Percentiles rank a stretch among this genome's conserved stretches.
phyloP scores from a whole-genome alignment of 208 protist species.

The Wallacemonas rigidus region DNA sequence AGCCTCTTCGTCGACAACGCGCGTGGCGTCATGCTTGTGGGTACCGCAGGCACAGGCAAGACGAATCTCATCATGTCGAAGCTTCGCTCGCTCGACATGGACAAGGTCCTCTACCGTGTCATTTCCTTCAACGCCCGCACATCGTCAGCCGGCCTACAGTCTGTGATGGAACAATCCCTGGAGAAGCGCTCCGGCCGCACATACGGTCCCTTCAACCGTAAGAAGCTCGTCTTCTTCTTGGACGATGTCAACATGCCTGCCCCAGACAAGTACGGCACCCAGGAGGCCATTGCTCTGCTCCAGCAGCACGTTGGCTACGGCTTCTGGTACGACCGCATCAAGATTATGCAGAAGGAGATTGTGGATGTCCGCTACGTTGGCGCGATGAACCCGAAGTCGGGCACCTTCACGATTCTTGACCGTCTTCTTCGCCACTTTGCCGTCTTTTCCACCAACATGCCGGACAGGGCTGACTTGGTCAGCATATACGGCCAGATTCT shows the following conservation, averaged over 20 bases:
- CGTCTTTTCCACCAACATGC: conserved; percentile 96
- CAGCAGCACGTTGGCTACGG: conserved; percentile 98
- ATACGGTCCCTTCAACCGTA: conserved; percentile 96
- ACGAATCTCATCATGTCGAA: conserved; percentile 97
- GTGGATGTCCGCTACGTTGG: conserved; percentile 95
- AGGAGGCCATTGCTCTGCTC: conserved; percentile 96
- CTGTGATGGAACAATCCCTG: conserved; percentile 96
- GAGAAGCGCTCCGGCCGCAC: conserved; percentile 97
- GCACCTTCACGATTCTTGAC: conserved; percentile 97
- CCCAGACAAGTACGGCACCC: conserved; percentile 98
- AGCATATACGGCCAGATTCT: conserved; percentile 97
- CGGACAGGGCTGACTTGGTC: conserved; percentile 86
- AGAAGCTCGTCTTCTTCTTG: conserved; percentile 97
- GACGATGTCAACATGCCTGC: conserved; percentile 99
- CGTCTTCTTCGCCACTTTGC: conserved; percentile 97
- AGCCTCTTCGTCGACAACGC: conserved; percentile 93
- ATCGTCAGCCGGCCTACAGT: conserved; percentile 92
- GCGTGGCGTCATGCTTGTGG: conserved; percentile 96
- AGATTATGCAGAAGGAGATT: conserved; percentile 96
- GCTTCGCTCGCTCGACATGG: conserved; percentile 89
- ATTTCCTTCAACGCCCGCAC: conserved; percentile 97
- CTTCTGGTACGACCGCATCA: conserved; percentile 97
- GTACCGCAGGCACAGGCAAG: conserved; percentile 97
- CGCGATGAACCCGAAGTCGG: conserved; percentile 98
- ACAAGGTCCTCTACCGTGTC: conserved; percentile 92